Evolutionary conservation across 345 rosid genomes (phyloP).

Genomic region (Leavenworthia alabamica): DNA sequence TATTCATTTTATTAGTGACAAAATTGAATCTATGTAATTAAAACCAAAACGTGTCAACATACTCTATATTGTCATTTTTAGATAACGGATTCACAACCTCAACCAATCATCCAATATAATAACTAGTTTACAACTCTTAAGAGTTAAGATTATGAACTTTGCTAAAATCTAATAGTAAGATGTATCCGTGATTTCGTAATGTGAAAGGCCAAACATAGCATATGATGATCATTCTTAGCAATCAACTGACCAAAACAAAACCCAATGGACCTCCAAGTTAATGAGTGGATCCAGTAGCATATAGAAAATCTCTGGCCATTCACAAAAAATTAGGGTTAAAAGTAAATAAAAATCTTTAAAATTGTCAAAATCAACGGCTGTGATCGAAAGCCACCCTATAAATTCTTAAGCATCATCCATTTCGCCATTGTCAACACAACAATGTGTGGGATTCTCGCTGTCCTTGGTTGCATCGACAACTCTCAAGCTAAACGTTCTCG

Average conservation of each 20-base stretch:
- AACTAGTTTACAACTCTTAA: too few relatives aligned
- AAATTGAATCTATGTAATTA: too few relatives aligned
- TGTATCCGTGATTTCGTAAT: background rate
- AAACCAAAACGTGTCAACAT: too few relatives aligned
- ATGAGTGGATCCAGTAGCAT: background rate
- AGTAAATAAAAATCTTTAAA: background rate
- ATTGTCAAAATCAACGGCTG: slow-evolving; percentile 35
- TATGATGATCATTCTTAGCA: background rate
- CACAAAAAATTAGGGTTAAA: slow-evolving; percentile 17
- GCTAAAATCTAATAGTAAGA: too few relatives aligned
- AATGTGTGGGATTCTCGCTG: slow-evolving; percentile 86
- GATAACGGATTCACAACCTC: too few relatives aligned
- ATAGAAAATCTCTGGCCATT: background rate
- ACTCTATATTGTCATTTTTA: too few relatives aligned
- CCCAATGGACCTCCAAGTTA: slow-evolving; percentile 5
- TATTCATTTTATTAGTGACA: too few relatives aligned
- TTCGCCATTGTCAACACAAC: slow-evolving; percentile 33
- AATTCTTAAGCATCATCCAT: background rate
- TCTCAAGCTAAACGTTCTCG: slow-evolving; percentile 81
- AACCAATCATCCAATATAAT: too few relatives aligned
- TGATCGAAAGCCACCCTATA: slow-evolving; percentile 26
- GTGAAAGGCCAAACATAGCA: slow-evolving; percentile 14
- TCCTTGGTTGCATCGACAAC: slow-evolving; percentile 60
- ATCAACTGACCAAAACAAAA: slow-evolving; percentile 6
- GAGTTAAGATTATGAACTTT: too few relatives aligned